phyloP scores from a whole-genome alignment of 2,329 filamentous ascomycete genomes.

The Aureobasidium leucospermi region DNA sequence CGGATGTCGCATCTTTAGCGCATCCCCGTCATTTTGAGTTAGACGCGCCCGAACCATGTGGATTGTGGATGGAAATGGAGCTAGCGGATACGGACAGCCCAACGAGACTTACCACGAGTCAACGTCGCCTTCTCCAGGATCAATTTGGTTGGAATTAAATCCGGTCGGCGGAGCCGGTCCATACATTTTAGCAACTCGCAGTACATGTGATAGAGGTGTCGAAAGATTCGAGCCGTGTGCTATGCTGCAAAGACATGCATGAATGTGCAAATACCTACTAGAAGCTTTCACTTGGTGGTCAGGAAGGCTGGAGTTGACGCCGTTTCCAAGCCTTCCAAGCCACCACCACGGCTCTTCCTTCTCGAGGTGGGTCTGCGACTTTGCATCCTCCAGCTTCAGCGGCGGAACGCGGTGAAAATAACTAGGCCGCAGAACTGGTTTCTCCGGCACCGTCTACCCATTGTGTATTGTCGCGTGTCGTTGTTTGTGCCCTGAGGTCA shows the following conservation, averaged over 20 bases:
- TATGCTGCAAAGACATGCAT: background rate
- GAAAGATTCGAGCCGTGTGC: no score
- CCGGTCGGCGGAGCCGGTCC: background rate
- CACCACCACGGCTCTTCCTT: no score
- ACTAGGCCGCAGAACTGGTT: background rate
- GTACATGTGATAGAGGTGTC: no score
- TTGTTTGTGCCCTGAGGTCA: background rate
- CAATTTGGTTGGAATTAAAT: background rate
- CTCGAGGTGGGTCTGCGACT: background rate
- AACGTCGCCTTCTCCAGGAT: background rate
- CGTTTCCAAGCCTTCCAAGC: no score
- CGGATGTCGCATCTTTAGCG: background rate
- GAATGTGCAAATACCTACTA: background rate
- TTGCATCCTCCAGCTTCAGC: constrained; percentile 1
- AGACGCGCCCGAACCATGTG: constrained; percentile 5
- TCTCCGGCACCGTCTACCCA: background rate
- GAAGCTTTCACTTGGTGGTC: background rate
- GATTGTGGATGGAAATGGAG: background rate
- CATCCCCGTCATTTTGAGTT: constrained; percentile 3
- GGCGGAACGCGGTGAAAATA: background rate
- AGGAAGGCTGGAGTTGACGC: no score
- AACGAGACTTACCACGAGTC: background rate
- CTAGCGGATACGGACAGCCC: constrained; percentile 2
- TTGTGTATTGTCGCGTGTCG: background rate
- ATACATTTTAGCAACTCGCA: background rate